Evolutionary conservation across 2,329 filamentous ascomycete genomes (phyloP).

Genomic region (Pseudocercospora musae): DNA sequence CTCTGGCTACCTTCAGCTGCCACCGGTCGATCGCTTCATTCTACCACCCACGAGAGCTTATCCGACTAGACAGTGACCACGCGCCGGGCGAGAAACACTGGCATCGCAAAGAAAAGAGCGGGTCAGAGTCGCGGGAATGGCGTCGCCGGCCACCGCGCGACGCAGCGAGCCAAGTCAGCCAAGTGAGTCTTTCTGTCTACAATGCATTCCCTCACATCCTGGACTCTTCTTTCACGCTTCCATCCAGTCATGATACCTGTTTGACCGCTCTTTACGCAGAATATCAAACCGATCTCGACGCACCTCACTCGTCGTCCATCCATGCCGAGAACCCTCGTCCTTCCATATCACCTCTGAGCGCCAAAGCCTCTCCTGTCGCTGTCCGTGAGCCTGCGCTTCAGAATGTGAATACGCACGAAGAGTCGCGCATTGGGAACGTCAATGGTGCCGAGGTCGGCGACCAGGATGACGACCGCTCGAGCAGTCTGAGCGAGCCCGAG

Average conservation of each 20-base stretch:
- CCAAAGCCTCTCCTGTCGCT: constrained; percentile 30
- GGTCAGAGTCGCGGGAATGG: constrained; percentile 18
- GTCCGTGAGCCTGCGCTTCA: constrained; percentile 18
- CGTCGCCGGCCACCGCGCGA: constrained; percentile 26
- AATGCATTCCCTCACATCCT: background rate
- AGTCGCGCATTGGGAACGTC: background rate
- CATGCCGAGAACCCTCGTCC: constrained; percentile 21
- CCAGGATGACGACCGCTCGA: constrained; percentile 59
- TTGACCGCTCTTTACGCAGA: constrained; percentile 8
- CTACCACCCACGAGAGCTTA: constrained; percentile 3
- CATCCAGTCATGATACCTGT: background rate
- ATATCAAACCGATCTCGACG: constrained; percentile 14
- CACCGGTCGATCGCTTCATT: background rate
- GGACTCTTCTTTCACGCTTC: background rate
- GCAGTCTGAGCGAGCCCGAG: constrained; percentile 88
- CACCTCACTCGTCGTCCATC: constrained; percentile 13
- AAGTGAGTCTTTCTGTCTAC: constrained; percentile 19
- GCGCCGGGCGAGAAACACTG: background rate
- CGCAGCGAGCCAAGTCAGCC: constrained; percentile 20
- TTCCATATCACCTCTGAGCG: constrained; percentile 37
- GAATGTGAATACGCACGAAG: background rate
- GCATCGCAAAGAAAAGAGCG: background rate
- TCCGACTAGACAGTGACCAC: background rate
- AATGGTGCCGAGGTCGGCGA: constrained; percentile 24
- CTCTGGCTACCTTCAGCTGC: constrained; percentile 2